Evolutionary conservation across 2,329 filamentous ascomycete species (phyloP), one percentile per base, ranked within the genome.

Genomic region (Stachybotrys chlorohalonatus): DNA sequence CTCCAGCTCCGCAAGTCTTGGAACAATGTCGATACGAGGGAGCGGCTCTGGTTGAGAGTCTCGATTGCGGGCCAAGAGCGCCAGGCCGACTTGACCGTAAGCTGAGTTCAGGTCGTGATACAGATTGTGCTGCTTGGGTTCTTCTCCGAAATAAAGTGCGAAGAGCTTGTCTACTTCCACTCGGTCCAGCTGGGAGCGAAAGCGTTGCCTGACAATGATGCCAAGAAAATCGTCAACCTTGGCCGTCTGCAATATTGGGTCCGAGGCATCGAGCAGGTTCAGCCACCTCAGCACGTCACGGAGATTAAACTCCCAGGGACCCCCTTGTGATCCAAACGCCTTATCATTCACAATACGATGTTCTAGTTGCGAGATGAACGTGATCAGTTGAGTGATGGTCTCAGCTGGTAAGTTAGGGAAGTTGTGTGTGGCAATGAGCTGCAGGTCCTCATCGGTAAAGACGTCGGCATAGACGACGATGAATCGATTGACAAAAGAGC

Each of bases 401-500:
- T 80, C 72, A 0, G 73, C 62, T 1, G 81, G 70, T 24, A 92
- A 79, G 1, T 73, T 67, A 0, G 90, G 85, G 65, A 90, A 96
- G 57, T 89, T 84, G 61, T 87, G 87, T 31, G 80, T 77, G 50
- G 91, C 95, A 59, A 99, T 97, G 50, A 87, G 75, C 56, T 86
- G 80, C 56, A 99, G 73, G 73, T 99, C 94, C 36, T 89, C 81
- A 31, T 87, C 78, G 15, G 81, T 87, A 67, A 99, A 94, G 5
- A 91, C 82, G 65, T 99, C 94, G 55, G 94, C 91, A 71, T 97
- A 97, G 0, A 99, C 95, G 16, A 99, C 93, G 45, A 95, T 94
- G 68, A 99, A 99, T 49, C 95, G 88, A 68, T 99, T 97, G 58
- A 99, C 94, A 64, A 99, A 99, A 1, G 94, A 97, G 55, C 88